Base-by-base conservation (phyloP, 352 stramenopile species). In the Globisporangium nodosum region DNA sequence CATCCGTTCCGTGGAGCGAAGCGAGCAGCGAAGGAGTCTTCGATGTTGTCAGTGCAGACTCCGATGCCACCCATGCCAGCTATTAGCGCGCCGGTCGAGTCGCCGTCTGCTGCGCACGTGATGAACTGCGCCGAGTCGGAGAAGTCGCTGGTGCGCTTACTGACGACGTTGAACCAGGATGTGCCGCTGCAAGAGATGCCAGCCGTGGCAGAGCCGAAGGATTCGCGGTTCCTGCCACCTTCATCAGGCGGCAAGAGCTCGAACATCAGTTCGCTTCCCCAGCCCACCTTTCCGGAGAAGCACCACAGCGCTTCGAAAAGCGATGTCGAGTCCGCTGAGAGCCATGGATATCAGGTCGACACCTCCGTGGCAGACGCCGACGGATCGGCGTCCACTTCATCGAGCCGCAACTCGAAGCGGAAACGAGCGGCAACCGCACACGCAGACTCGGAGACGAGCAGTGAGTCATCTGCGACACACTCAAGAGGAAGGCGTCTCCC, bases 81-180 rank as follows among this genome's bases (percentile, higher is more conserved):
- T 30, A 8, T 20, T 4, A 21, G 18, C 16, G 45, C 54, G 35
- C 60, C 60, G 2, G n/a, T 61, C 8, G 54, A 80, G 11, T 90
- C 78, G 0, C 78, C 80, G 7, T 80, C 80, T 13, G 78, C 78
- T 1, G 63, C 68, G 0, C 74, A 78, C 45, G 74, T 87, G 37
- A 47, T 90, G 52, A 86, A 88, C 63, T 90, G 78, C 49, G 67
- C 64, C 4, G 76, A 87, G 53, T 90, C 81, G 45, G 76, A 88
- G 50, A 84, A 88, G 27, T 89, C 81, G 39, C 53, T 91, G 18
- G 81, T 89, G 20, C 58, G 72, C 18, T 56, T 88, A 30, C 56
- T 91, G 35, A 87, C 68, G 46, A 79, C 78, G 45, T 52, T 91
- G 49, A 83, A 87, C 48, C 75, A 86, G 60, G 64, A 76, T 15